Evolutionary conservation across 352 stramenopile species (phyloP).

Genomic region (Phytophthora uliginosa): DNA sequence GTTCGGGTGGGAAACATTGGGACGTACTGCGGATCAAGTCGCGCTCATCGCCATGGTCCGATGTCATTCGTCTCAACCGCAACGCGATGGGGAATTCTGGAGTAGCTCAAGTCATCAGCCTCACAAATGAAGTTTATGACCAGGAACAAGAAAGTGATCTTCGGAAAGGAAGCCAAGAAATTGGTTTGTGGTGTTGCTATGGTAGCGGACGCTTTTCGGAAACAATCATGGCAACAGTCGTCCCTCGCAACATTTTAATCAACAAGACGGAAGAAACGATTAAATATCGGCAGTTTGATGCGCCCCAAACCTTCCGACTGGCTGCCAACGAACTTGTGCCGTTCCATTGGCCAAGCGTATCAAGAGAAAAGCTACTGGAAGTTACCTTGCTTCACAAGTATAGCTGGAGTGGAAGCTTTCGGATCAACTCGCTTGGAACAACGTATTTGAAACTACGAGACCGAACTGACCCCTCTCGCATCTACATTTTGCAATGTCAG

Average conservation of each 20-base stretch:
- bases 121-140: slow-evolving; percentile 73
- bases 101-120: slow-evolving; percentile 87
- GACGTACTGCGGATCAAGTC: slow-evolving; percentile 87
- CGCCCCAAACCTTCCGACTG: slow-evolving; percentile 78
- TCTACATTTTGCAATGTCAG: slow-evolving; percentile 92
- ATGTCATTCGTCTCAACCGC: slow-evolving; percentile 86
- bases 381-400: slow-evolving; percentile 86
- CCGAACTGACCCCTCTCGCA: slow-evolving; percentile 69
- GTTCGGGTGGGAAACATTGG: slow-evolving; percentile 81
- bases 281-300: slow-evolving; percentile 87
- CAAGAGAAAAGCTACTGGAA: slow-evolving; percentile 84
- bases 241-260: slow-evolving; percentile 90
- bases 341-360: slow-evolving; percentile 88
- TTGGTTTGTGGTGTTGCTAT: slow-evolving; percentile 90
- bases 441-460: slow-evolving; percentile 90
- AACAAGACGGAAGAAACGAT: slow-evolving; percentile 88
- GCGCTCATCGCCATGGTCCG: slow-evolving; percentile 82
- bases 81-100: slow-evolving; percentile 92
- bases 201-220: slow-evolving; percentile 85
- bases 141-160: slow-evolving; percentile 75
- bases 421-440: slow-evolving; percentile 87
- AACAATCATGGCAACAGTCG: slow-evolving; percentile 89
- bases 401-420: slow-evolving; percentile 90
- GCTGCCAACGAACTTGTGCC: slow-evolving; percentile 80
- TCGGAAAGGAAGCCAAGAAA: slow-evolving; percentile 76